Base-by-base conservation (phyloP, 2,329 filamentous ascomycete species). In the Fonsecaea pedrosoi region DNA sequence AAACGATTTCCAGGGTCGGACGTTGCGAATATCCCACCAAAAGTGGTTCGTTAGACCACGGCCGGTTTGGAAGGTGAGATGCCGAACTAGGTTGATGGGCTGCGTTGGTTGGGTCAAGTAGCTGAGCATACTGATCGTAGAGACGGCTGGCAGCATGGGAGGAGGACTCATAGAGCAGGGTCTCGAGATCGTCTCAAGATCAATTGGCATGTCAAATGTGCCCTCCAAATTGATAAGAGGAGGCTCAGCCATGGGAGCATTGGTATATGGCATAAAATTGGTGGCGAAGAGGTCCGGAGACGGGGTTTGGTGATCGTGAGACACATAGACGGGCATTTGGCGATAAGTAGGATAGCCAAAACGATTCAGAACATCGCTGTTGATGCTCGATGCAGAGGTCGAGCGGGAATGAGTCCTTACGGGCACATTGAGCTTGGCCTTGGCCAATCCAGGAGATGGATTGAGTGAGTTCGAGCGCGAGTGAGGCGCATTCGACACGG, bases 21-120 rank as follows among this genome's bases (percentile, higher is more conserved):
- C 84, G 77, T 96, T 94, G 72, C 94, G 91, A 66, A 96, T 86
- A 75, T 98, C 94, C 91, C 92, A 97, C 94, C 94, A 98, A 79
- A 94, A 97, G 81, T 96, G 89, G 77, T 90, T 92, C 74, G 90
- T 79, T 84, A 86, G 74, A 84, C 89, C 77, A 88, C 91, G 70
- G 83, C 87, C 74, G 84, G 82, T 70, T 80, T 88, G 77, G 76
- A 90, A 89, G 67, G 90, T 91, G 72, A 94, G 87, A 72, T 90
- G 91, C 75, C 90, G 90, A 42, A 96, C 92, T 38, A 97, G 83
- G 48, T 90, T 90, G 18, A 94, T 90, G 25, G 92, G 89, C 21
- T 94, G 93, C 75, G 96, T 97, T 67, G 91, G 81, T 0, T 85
- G 83, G 2, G 90, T 93, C 56, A 98, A 86, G 79, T 95, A 96